These are phyloP conservation scores for Rosa chinensis DNA, from an alignment of 306 rosid species.

Conservation along the genomic window DNA sequence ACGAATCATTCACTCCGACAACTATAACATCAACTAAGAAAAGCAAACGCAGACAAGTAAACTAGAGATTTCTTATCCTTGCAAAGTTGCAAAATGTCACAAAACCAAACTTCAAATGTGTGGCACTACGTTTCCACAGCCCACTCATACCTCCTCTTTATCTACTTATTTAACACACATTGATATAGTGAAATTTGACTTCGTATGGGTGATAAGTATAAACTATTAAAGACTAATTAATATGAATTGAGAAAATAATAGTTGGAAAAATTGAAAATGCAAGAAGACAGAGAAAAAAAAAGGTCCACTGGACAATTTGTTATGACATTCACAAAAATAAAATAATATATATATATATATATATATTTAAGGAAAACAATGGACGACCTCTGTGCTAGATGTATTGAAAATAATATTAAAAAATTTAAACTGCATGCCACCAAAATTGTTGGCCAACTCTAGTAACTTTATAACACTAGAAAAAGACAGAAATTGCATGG, in stretches of 20 bases:
- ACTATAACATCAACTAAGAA: background rate
- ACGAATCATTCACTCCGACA: background rate
- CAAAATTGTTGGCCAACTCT: background rate
- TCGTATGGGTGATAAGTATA: background rate
- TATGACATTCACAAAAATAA: background rate
- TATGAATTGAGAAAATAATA: background rate
- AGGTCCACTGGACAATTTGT: background rate
- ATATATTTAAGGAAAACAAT: too few species aligned
- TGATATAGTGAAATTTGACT: background rate
- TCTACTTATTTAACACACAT: background rate
- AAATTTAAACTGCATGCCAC: background rate
- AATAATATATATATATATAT: too few species aligned
- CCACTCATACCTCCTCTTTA: background rate
- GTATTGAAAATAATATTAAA: background rate
- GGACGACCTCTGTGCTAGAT: background rate
- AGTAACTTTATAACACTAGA: background rate
- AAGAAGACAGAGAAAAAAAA: background rate
- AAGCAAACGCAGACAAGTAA: background rate
- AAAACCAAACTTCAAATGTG: background rate
- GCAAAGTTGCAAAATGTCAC: background rate
- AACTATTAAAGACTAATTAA: background rate
- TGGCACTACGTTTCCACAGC: background rate
- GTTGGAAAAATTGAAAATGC: background rate
- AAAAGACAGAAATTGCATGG: background rate
- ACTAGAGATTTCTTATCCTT: background rate